Base-by-base conservation (phyloP, 257 asterid genomes). In the Voacanga thouarsii region DNA sequence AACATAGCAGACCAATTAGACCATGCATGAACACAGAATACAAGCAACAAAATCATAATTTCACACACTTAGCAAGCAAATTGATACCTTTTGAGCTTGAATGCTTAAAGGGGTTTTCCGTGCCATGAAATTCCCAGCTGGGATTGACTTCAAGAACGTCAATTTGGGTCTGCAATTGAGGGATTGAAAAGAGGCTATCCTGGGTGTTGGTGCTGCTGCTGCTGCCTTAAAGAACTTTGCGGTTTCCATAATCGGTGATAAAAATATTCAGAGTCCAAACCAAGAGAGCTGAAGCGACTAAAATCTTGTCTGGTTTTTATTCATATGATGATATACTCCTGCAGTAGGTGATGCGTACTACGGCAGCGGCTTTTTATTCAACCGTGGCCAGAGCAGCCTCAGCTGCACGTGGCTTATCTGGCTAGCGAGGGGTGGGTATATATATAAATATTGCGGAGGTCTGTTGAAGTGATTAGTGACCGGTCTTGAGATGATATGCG, bases 21-120 rank as follows among this genome's bases (percentile, higher is more conserved):
- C 12, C 51, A 47, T 47, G 51, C 7, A 47, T 15, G 50, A 84
- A 64, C 2, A 76, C 73, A 79, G 72, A 33, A 72, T 6, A 72
- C 4, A 33, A 76, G 66, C 21, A 73, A 15, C 50, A 21, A 55
- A 26, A 6, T 47, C 11, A 11, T 9, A 49, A 71, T 19, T 28
- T 69, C 50, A 33, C 24, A 55, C 53, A 73, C 2, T 33, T 73
- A 15, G 49, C 33, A 28, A 39, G 78, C 53, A 50, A 18, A 6
- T 19, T 30, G 30, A 51, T 71, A 92, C 98, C 98, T 87, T 88
- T 72, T 90, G 97, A 85, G 96, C 90, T 80, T 77, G 79, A 82
- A 91, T 30, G 57, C 60, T 44, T 19, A 80, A 69, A 47, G 63
- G 71, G 80, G 41, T 24, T 41, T 47, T 63, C 44, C 16, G 77